Evolutionary conservation across 1,284 basidiomycete species (phyloP).

Genomic region (Cystobasidium sp.): DNA sequence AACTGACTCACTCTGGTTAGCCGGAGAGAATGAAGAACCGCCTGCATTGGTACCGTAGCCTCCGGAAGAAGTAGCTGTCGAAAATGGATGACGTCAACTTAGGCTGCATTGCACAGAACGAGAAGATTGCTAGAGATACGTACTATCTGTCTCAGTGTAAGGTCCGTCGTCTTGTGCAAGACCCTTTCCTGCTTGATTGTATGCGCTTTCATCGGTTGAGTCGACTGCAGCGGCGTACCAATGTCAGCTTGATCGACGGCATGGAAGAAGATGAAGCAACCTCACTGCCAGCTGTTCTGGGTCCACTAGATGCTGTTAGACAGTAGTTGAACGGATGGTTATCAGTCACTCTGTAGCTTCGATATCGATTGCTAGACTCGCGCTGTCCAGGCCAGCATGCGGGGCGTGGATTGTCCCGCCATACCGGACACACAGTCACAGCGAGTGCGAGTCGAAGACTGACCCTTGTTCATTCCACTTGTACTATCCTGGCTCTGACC

Average conservation of each 20-base stretch:
- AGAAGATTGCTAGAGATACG: not conserved
- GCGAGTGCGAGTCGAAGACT: not conserved
- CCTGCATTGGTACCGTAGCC: conserved; percentile 35
- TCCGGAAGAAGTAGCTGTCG: conserved; percentile 39
- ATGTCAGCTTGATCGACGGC: conserved; percentile 5
- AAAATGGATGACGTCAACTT: conserved; percentile 2
- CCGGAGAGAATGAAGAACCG: conserved; percentile 33
- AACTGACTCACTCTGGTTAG: conserved; percentile 25
- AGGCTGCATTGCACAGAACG: not conserved
- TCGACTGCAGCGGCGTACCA: not conserved
- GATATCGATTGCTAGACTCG: not conserved
- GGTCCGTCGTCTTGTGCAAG: conserved; percentile 19
- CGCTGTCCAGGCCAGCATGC: not conserved
- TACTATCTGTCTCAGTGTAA: conserved; percentile 30
- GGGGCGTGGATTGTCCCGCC: not conserved
- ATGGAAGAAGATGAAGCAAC: not conserved
- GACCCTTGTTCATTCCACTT: conserved; percentile 42
- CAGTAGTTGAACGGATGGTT: too few species aligned
- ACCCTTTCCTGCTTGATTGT: conserved; percentile 30
- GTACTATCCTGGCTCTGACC: conserved; percentile 34
- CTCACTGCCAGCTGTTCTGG: conserved; percentile 1
- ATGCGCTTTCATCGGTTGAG: conserved; percentile 13
- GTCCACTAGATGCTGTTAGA: too few species aligned
- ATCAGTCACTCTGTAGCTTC: too few species aligned
- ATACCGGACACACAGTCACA: not conserved